A percentile compares a stretch with the other conserved stretches of the same genome.
These are phyloP conservation scores for Suillus spraguei DNA, from an alignment of 768 basidiomycete genomes.

Conservation along the genomic window DNA sequence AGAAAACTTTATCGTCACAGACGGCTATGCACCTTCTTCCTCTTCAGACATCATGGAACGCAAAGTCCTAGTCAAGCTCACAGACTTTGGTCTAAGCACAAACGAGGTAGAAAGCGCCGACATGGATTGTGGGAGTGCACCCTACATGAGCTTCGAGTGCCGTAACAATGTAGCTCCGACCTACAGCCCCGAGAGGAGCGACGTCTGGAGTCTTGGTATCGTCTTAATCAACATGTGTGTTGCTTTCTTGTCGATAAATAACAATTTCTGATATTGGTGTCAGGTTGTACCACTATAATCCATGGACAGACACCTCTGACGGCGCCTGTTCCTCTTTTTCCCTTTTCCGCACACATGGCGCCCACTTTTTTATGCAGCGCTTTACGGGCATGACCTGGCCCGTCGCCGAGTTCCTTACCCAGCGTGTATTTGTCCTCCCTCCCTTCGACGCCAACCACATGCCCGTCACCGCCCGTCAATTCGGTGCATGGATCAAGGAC, in stretches of 20 bases:
- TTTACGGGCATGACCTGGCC: slow-evolving; percentile 87
- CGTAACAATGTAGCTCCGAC: slow-evolving; percentile 96
- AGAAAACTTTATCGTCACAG: slow-evolving; percentile 96
- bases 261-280: slow-evolving; percentile 11
- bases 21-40: slow-evolving; percentile 58
- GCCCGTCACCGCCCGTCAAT: slow-evolving; percentile 72
- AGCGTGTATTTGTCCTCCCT: slow-evolving; percentile 81
- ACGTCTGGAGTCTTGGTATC: slow-evolving; percentile 99
- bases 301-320: slow-evolving; percentile 93
- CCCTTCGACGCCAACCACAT: slow-evolving; percentile 46
- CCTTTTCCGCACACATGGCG: slow-evolving; percentile 74
- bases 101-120: slow-evolving; percentile 87
- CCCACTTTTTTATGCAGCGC: slow-evolving; percentile 85
- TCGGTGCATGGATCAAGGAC: slow-evolving; percentile 84
- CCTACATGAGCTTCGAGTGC: slow-evolving; percentile 99
- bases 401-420: slow-evolving; percentile 87
- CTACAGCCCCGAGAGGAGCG: slow-evolving; percentile 92
- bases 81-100: slow-evolving; percentile 96
- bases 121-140: slow-evolving; percentile 98
- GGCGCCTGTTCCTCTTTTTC: slow-evolving; percentile 83
- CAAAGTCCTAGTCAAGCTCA: slow-evolving; percentile 93
- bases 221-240: slow-evolving; percentile 97
- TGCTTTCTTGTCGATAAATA: neutral
- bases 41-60: slow-evolving; percentile 58
- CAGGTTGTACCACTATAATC: slow-evolving; percentile 97